Percentiles rank a stretch among this genome's conserved stretches.
These are phyloP conservation scores for Cytospora schulzeri DNA, from an alignment of 2,329 filamentous ascomycete species.

Conservation along the genomic window DNA sequence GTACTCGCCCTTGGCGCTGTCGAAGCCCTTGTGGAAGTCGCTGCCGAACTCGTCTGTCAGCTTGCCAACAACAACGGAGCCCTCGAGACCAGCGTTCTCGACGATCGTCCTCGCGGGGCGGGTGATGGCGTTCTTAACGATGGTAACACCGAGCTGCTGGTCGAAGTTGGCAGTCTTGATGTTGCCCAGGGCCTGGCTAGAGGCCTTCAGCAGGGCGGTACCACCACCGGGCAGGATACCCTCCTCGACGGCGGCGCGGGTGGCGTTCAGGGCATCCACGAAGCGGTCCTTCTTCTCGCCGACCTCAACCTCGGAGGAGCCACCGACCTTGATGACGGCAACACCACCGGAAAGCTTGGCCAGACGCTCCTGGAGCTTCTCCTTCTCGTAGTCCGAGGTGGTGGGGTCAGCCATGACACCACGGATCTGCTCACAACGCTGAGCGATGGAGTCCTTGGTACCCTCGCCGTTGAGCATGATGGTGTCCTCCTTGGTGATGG, in stretches of 20 bases:
- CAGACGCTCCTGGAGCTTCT: slow-evolving; percentile 99
- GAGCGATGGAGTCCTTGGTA: slow-evolving; percentile 87
- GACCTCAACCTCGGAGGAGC: slow-evolving; percentile 96
- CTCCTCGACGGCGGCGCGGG: slow-evolving; percentile 96
- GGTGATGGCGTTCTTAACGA: slow-evolving; percentile 97
- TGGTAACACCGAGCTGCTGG: slow-evolving; percentile 96
- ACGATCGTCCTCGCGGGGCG: slow-evolving; percentile 92
- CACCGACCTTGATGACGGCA: slow-evolving; percentile 98
- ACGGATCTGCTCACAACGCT: slow-evolving; percentile 99
- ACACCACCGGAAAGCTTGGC: slow-evolving; percentile 99
- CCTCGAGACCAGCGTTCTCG: slow-evolving; percentile 96
- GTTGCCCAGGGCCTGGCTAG: slow-evolving; percentile 79
- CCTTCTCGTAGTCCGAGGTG: slow-evolving; percentile 99
- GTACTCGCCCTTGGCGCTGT: slow-evolving; percentile 96
- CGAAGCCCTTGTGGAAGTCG: slow-evolving; percentile 98
- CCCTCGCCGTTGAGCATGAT: slow-evolving; percentile 98
- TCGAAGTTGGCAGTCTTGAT: slow-evolving; percentile 96
- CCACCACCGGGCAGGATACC: slow-evolving; percentile 98
- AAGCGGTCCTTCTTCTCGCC: slow-evolving; percentile 99
- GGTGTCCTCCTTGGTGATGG: slow-evolving; percentile 99
- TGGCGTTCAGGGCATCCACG: slow-evolving; percentile 96
- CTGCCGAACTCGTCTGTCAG: slow-evolving; percentile 87
- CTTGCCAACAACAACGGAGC: slow-evolving; percentile 96
- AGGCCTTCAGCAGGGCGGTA: slow-evolving; percentile 96
- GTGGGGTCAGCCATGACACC: slow-evolving; percentile 91